These are phyloP conservation scores for Chlorella ohadii DNA, from an alignment of 139 green algal genomes.

Conservation along the genomic window DNA sequence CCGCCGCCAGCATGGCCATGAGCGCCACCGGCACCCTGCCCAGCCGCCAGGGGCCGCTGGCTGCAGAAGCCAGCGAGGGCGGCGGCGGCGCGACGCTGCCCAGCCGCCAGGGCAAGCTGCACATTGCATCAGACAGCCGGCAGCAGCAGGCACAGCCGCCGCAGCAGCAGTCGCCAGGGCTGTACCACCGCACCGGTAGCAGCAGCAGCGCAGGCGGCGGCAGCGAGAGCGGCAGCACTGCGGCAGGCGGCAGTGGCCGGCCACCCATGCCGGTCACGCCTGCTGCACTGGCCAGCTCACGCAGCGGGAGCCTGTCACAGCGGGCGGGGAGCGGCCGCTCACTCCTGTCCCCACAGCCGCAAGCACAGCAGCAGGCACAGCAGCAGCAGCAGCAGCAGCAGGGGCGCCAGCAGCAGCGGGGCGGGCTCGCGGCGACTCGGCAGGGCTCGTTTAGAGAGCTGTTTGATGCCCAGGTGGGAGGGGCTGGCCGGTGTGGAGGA, in stretches of 20 bases:
- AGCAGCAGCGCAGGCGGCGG: neutral
- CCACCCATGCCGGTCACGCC: conserved; percentile 22
- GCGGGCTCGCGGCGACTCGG: too few species aligned
- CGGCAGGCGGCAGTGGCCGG: neutral
- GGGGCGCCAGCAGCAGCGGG: neutral
- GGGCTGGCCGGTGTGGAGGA: neutral
- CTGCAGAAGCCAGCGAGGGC: too few species aligned
- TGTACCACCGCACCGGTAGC: neutral
- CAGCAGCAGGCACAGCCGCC: neutral
- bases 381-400: conserved; percentile 6
- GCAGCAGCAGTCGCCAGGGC: too few species aligned
- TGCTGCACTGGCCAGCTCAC: neutral
- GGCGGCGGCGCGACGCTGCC: neutral
- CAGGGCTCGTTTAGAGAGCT: conserved; percentile 1
- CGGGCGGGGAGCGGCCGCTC: neutral
- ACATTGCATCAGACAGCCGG: neutral
- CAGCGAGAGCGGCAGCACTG: neutral
- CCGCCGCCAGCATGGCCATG: too few species aligned
- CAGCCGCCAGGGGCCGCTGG: neutral
- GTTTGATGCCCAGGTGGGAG: conserved; percentile 14
- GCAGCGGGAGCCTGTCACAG: neutral
- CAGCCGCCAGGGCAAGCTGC: neutral
- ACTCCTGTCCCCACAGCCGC: conserved; percentile 3
- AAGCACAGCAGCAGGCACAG: neutral
- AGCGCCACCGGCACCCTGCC: neutral